phyloP scores from a whole-genome alignment of 345 rosid species.

The Salix koriyanagi region DNA sequence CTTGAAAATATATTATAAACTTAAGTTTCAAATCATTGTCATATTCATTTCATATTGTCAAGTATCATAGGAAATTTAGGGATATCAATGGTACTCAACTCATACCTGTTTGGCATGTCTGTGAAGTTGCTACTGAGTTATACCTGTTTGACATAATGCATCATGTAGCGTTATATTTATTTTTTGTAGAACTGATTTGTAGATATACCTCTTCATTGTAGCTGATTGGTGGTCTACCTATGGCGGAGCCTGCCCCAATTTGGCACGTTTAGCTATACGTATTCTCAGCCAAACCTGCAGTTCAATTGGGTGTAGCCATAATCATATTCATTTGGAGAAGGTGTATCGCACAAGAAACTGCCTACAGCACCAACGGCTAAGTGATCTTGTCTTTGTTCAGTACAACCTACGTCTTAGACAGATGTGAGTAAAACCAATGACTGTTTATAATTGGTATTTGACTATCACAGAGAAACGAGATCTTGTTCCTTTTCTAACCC shows the following conservation, averaged over 20 bases:
- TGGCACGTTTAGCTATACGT: slow-evolving; percentile 76
- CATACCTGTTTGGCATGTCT: neutral
- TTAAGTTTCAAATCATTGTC: neutral
- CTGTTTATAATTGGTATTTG: slow-evolving; percentile 1
- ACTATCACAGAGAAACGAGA: neutral
- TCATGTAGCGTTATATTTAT: neutral
- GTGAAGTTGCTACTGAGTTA: neutral
- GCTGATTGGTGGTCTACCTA: slow-evolving; percentile 98
- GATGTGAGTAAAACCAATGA: slow-evolving; percentile 36
- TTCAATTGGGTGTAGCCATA: slow-evolving; percentile 38
- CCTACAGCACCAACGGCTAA: slow-evolving; percentile 66
- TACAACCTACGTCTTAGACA: slow-evolving; percentile 71
- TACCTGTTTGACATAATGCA: neutral
- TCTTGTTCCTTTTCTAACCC: slow-evolving; percentile 13
- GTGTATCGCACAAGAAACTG: slow-evolving; percentile 58
- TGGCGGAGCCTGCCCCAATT: slow-evolving; percentile 87
- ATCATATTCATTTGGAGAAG: slow-evolving; percentile 38
- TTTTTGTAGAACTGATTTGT: slow-evolving; percentile 3
- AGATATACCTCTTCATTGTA: slow-evolving; percentile 18
- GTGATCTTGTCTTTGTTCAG: slow-evolving; percentile 71
- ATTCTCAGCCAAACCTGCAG: slow-evolving; percentile 81
- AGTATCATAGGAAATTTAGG: neutral
- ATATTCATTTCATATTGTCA: neutral
- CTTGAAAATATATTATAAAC: neutral
- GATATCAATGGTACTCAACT: neutral